A percentile compares a stretch with the other conserved stretches of the same genome.
Evolutionary conservation across 306 rosid genomes (phyloP).

Genomic region (Cicer bijugum): DNA sequence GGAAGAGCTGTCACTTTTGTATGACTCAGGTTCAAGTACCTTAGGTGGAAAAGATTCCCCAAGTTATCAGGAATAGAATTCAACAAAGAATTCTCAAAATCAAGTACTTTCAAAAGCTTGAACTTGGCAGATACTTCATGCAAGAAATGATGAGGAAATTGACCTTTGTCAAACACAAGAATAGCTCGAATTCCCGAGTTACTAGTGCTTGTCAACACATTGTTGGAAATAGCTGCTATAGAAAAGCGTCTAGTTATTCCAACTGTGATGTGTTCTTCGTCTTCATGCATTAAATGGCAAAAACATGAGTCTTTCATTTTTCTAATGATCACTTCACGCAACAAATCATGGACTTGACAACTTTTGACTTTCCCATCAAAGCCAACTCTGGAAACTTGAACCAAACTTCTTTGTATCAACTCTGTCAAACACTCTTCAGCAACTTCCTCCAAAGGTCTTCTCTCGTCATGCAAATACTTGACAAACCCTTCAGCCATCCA

Average conservation of each 20-base stretch:
- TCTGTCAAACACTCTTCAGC: constrained; percentile 44
- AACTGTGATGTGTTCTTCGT: neutral
- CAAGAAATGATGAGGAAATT: neutral
- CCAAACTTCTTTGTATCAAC: constrained; percentile 47
- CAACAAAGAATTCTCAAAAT: neutral
- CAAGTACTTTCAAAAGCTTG: constrained; percentile 26
- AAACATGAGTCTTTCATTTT: constrained; percentile 31
- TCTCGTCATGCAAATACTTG: neutral
- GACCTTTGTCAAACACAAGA: constrained; percentile 11
- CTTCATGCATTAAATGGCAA: constrained; percentile 28
- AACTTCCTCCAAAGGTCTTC: constrained; percentile 36
- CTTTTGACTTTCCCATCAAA: constrained; percentile 36
- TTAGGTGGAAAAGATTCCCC: constrained; percentile 33
- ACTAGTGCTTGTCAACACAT: neutral
- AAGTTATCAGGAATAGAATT: constrained; percentile 10
- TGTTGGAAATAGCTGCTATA: constrained; percentile 8
- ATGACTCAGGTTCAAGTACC: constrained; percentile 24
- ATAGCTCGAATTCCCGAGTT: constrained; percentile 5
- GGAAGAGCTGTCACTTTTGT: constrained; percentile 24
- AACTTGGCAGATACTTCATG: neutral
- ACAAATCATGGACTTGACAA: constrained; percentile 42
- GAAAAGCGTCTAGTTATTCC: constrained; percentile 33
- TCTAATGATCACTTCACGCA: constrained; percentile 37
- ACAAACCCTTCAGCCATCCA: constrained; percentile 54
- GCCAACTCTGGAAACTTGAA: constrained; percentile 13